Evolutionary conservation across 2,329 filamentous ascomycete genomes (phyloP).

Genomic region (Endocalyx cinctus): DNA sequence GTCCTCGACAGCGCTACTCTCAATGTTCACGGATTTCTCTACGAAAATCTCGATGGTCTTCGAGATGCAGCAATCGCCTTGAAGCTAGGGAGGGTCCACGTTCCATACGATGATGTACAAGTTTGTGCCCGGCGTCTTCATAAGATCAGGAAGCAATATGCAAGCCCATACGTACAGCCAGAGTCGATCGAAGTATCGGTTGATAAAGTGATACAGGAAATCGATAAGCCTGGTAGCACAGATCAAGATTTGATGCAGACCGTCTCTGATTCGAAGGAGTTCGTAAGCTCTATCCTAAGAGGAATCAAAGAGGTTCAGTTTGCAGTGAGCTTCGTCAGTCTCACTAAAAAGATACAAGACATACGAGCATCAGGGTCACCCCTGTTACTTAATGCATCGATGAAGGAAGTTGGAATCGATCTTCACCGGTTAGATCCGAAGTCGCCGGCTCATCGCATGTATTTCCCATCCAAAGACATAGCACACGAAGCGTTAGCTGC

Average conservation of each 20-base stretch:
- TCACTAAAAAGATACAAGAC: constrained; percentile 74
- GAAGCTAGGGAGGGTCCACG: constrained; percentile 84
- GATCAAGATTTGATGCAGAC: constrained; percentile 70
- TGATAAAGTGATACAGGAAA: constrained; percentile 68
- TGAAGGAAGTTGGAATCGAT: constrained; percentile 95
- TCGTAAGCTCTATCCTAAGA: constrained; percentile 81
- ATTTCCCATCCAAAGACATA: constrained; percentile 87
- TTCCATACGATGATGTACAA: constrained; percentile 83
- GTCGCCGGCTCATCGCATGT: constrained; percentile 95
- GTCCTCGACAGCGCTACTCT: constrained; percentile 82
- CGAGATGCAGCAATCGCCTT: constrained; percentile 85
- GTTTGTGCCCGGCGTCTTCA: constrained; percentile 56
- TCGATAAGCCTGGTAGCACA: constrained; percentile 62
- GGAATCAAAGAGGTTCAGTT: constrained; percentile 97
- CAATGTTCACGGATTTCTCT: constrained; percentile 87
- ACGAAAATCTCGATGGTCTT: constrained; percentile 79
- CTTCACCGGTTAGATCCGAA: constrained; percentile 86
- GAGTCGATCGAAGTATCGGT: constrained; percentile 60
- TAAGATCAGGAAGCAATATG: constrained; percentile 34
- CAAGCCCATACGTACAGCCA: constrained; percentile 28
- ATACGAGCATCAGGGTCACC: constrained; percentile 64
- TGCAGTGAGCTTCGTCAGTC: constrained; percentile 81
- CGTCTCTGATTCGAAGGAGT: constrained; percentile 88
- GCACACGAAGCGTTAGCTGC: constrained; percentile 92
- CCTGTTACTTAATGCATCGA: constrained; percentile 79